These are phyloP conservation scores for Candida pini DNA, from an alignment of 805 yeast genomes.

Conservation along the genomic window DNA sequence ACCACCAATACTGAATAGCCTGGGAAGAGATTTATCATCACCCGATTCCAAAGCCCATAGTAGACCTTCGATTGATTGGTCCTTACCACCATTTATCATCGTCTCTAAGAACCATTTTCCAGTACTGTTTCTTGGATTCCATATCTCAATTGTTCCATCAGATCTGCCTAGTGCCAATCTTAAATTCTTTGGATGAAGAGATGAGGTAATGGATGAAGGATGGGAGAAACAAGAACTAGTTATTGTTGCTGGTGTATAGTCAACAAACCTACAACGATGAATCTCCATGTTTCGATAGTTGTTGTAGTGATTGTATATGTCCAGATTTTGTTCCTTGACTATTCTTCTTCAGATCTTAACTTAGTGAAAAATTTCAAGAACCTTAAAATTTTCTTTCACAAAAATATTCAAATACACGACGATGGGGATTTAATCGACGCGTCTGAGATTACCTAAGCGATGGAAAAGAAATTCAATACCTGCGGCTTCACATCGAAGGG, in stretches of 20 bases:
- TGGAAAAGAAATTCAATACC: too few relatives aligned
- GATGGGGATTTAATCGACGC: too few relatives aligned
- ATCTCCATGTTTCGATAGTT: conserved; percentile 51
- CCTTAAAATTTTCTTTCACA: too few relatives aligned
- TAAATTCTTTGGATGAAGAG: conserved; percentile 47
- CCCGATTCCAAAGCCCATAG: conserved; percentile 58
- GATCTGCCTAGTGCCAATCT: conserved; percentile 88
- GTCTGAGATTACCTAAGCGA: too few relatives aligned
- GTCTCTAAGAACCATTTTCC: conserved; percentile 76
- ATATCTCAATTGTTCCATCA: conserved; percentile 92
- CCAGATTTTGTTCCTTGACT: too few relatives aligned
- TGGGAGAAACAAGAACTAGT: conserved; percentile 79
- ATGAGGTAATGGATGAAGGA: conserved; percentile 34
- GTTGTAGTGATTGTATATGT: too few relatives aligned
- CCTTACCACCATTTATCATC: conserved; percentile 70
- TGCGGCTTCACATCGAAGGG: too few relatives aligned
- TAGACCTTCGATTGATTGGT: conserved; percentile 82
- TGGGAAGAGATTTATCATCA: conserved; percentile 35
- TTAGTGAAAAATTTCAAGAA: too few relatives aligned
- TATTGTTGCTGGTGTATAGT: conserved; percentile 77
- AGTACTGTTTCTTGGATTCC: conserved; percentile 65
- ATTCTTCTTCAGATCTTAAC: too few relatives aligned
- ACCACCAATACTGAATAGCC: conserved; percentile 92
- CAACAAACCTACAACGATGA: conserved; percentile 90
- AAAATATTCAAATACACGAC: too few relatives aligned